phyloP scores from a whole-genome alignment of 2,329 filamentous ascomycete genomes.

The Calonectria fujianensis region DNA sequence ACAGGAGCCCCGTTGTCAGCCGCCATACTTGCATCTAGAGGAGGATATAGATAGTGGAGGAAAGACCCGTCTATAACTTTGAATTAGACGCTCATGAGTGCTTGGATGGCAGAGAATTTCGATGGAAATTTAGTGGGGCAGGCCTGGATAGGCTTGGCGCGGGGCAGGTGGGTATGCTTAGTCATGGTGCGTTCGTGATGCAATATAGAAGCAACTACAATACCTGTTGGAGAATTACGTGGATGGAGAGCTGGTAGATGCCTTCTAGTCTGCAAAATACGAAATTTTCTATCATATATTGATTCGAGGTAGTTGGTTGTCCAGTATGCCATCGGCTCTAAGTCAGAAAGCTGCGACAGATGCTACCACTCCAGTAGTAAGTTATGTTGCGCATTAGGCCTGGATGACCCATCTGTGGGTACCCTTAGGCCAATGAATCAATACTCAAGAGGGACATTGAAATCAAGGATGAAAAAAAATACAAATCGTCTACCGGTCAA shows the following conservation, averaged over 20 bases:
- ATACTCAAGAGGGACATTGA: neutral
- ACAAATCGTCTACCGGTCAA: neutral
- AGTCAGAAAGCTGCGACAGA: neutral
- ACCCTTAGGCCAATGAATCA: neutral
- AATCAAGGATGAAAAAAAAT: neutral
- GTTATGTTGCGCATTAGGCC: neutral
- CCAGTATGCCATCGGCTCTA: neutral
- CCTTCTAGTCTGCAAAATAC: neutral
- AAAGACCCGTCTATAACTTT: slow-evolving; percentile 19
- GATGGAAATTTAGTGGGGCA: slow-evolving; percentile 39
- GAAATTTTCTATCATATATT: neutral
- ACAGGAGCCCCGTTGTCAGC: slow-evolving; percentile 56
- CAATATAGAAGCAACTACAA: too few species aligned
- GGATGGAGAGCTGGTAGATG: neutral
- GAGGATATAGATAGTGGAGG: slow-evolving; percentile 19
- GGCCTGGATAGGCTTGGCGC: slow-evolving; percentile 26
- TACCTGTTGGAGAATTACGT: neutral
- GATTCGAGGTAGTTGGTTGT: fast-evolving
- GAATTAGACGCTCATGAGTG: slow-evolving; percentile 34
- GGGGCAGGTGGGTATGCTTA: slow-evolving; percentile 30
- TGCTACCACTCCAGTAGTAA: neutral
- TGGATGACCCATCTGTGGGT: slow-evolving; percentile 1
- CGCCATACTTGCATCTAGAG: slow-evolving; percentile 59
- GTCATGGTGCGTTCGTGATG: neutral
- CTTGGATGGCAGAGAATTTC: slow-evolving; percentile 45